phyloP scores from a whole-genome alignment of 768 basidiomycete genomes.

The Boletus rubropictus region DNA sequence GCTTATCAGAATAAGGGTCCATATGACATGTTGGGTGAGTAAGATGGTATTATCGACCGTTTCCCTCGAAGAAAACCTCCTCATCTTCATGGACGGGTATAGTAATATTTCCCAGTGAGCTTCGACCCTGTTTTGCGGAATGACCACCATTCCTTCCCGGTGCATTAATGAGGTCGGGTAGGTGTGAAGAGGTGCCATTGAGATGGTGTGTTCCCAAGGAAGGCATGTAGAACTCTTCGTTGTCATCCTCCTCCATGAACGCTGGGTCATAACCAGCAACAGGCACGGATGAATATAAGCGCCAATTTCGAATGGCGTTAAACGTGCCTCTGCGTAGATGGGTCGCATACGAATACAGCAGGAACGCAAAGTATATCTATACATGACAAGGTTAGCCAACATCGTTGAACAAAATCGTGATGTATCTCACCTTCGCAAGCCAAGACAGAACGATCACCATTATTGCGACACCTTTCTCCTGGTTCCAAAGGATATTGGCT shows the following conservation, averaged over 20 bases:
- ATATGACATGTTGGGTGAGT: constrained; percentile 16
- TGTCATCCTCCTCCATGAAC: constrained; percentile 51
- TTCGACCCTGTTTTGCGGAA: constrained; percentile 21
- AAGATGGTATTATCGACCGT: constrained; percentile 34
- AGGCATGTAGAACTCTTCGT: constrained; percentile 64
- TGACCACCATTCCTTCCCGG: constrained; percentile 35
- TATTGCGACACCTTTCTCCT: constrained; percentile 80
- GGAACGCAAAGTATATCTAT: constrained; percentile 85
- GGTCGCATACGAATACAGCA: constrained; percentile 88
- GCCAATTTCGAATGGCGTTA: constrained; percentile 57
- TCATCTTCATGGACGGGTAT: constrained; percentile 37
- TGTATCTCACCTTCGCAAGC: constrained; percentile 71
- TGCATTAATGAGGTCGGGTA: constrained; percentile 60
- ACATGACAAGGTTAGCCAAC: not conserved
- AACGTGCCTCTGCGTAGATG: constrained; percentile 92
- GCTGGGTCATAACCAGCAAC: constrained; percentile 24
- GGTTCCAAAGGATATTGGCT: constrained; percentile 80
- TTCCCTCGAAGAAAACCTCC: too few species aligned
- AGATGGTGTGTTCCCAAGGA: constrained; percentile 45
- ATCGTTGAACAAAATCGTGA: not conserved
- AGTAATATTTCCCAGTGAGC: constrained; percentile 25
- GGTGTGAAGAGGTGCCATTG: constrained; percentile 44
- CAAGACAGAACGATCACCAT: constrained; percentile 77
- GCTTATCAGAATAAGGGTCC: constrained; percentile 6
- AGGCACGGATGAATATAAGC: constrained; percentile 14